Evolutionary conservation across 495 filamentous ascomycete genomes (phyloP).

Genomic region (Mycothermus thermophilus): DNA sequence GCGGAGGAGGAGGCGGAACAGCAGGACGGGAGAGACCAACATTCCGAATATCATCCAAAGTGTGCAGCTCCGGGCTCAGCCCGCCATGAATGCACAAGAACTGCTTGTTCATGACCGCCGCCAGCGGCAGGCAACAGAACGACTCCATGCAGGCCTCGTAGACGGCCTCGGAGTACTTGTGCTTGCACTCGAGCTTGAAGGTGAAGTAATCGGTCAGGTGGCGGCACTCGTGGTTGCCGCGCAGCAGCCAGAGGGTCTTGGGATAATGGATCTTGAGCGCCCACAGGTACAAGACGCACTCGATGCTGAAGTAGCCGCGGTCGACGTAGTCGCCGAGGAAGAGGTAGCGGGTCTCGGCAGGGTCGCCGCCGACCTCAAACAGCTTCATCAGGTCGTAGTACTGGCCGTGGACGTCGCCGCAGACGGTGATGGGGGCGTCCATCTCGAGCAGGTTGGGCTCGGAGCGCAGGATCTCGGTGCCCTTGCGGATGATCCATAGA

Average conservation of each 20-base stretch:
- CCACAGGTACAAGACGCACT: conserved; percentile 97
- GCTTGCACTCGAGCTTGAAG: conserved; percentile 97
- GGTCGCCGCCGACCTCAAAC: conserved; percentile 96
- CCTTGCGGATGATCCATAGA: conserved; percentile 79
- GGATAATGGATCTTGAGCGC: conserved; percentile 98
- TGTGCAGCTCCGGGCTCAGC: conserved; percentile 88
- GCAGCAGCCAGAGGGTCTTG: conserved; percentile 88
- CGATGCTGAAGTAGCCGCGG: conserved; percentile 95
- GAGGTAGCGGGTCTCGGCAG: conserved; percentile 87
- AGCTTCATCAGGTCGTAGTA: conserved; percentile 99
- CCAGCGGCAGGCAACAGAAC: conserved; percentile 87
- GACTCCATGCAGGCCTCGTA: conserved; percentile 98
- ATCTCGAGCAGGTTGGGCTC: conserved; percentile 97
- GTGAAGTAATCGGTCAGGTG: conserved; percentile 99
- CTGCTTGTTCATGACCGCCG: conserved; percentile 99
- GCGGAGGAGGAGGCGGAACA: too few relatives aligned
- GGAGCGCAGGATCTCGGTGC: conserved; percentile 64
- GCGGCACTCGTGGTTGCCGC: conserved; percentile 96
- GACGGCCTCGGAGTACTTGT: conserved; percentile 93
- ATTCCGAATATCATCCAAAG: conserved; percentile 79
- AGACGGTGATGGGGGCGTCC: conserved; percentile 99
- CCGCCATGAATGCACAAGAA: conserved; percentile 98
- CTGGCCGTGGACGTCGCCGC: conserved; percentile 95
- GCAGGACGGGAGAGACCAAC: conserved; percentile 34
- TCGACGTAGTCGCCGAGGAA: conserved; percentile 98